phyloP scores from a whole-genome alignment of 192 early-diverging fungal species.

The Coemansia sp. region DNA sequence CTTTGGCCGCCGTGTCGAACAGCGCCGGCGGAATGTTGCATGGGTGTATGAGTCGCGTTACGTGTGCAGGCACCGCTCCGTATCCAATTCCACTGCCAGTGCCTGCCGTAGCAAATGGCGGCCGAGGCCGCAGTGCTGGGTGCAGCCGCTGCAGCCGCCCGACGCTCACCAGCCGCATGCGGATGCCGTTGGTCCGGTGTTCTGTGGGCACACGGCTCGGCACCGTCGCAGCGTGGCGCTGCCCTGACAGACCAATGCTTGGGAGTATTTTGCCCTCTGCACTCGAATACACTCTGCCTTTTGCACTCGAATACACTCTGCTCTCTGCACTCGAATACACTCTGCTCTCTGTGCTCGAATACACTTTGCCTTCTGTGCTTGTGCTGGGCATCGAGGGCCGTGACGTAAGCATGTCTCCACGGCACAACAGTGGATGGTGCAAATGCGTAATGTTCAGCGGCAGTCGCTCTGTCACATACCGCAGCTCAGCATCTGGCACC shows the following conservation, averaged over 20 bases:
- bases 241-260: no score
- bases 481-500: slow-evolving; percentile 27
- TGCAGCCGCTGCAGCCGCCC: slow-evolving; percentile 25
- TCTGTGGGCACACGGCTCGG: no score
- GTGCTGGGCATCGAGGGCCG: neutral
- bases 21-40: slow-evolving; percentile 34
- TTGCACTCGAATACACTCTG: no score
- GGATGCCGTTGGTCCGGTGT: no score
- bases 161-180: slow-evolving; percentile 18
- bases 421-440: slow-evolving; percentile 27
- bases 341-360: no score
- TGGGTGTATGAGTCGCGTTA: slow-evolving; percentile 17
- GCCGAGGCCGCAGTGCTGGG: slow-evolving; percentile 24
- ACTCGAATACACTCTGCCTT: no score
- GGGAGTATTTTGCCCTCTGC: no score
- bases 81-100: slow-evolving; percentile 10
- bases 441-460: slow-evolving; percentile 37
- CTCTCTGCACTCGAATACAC: no score
- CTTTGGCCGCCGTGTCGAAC: slow-evolving; percentile 36
- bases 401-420: slow-evolving; percentile 31
- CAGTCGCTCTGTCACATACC: slow-evolving; percentile 41
- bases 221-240: no score
- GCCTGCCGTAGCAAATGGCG: slow-evolving; percentile 12
- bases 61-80: slow-evolving; percentile 14
- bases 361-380: no score